Base-by-base conservation (phyloP, 805 yeast genomes). In the Ogataea pilisensis region DNA sequence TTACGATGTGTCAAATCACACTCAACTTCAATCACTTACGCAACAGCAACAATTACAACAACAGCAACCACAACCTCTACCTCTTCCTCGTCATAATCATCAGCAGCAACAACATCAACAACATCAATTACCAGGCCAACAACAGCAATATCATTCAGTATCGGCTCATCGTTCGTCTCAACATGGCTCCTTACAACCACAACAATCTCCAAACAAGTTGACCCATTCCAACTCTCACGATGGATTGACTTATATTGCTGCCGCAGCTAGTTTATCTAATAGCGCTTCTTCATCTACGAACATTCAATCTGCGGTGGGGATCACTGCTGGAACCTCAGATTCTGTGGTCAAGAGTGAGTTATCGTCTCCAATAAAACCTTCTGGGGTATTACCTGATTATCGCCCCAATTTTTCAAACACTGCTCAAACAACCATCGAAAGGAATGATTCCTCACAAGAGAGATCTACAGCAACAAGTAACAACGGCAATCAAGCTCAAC, bases 191-290 rank as follows among this genome's bases (percentile, higher is more conserved):
- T 14, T 14, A 29, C 31, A 29, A 11, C 14, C 24, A 22, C 34
- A 37, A 17, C 22, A 25, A 21, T 36, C 46, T 5, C 31, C 39
- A 14, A 37, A 32, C 21, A 39, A 38, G 31, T 12, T 43, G 12
- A 20, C 26, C 9, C 41, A 39, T 17, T 14, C 48, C 2, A 50
- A 53, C 37, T 48, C 58, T 4, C 55, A 55, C 39, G 61, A 56
- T 27, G 57, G 61, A 13, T 42, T 60, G 34, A 55, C 46, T 34
- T 58, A 46, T 34, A 52, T 57, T 11, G 48, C 61, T 9, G 52
- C 61, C 4, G 58, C 60, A 2, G 57, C 59, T 12, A 51, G 50
- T 34, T 30, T 50, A 22, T 43, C 54, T 11, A 50, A 43, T 36
- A 43, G 49, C 26, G 21, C 43, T 8, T 33, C 45, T 9, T 33